These are phyloP conservation scores for Euphorbia lathyris DNA, from an alignment of 345 rosid genomes.

Conservation along the genomic window DNA sequence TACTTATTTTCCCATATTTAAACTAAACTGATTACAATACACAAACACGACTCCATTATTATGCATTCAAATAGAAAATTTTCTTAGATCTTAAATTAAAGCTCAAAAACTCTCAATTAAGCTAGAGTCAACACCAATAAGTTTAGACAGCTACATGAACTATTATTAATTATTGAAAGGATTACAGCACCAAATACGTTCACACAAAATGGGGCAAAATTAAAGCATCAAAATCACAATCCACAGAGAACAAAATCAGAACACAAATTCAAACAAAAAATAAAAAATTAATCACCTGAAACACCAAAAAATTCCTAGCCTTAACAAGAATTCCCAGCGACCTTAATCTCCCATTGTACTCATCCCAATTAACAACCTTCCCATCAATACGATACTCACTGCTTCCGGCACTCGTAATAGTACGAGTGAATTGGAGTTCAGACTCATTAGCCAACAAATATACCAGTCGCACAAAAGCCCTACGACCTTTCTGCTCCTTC, in stretches of 20 bases:
- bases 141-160: neutral
- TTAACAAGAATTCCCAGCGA: constrained; percentile 90
- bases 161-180: too few species aligned
- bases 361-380: constrained; percentile 80
- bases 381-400: constrained; percentile 87
- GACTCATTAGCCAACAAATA: constrained; percentile 62
- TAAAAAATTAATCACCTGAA: constrained; percentile 56
- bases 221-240: constrained; percentile 1
- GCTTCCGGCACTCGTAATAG: constrained; percentile 67
- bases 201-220: neutral
- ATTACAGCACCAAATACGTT: neutral
- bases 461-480: constrained; percentile 79
- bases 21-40: neutral
- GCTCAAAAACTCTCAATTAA: neutral
- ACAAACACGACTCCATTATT: neutral
- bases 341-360: constrained; percentile 66
- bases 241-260: neutral
- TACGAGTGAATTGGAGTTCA: constrained; percentile 75
- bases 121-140: neutral
- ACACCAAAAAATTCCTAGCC: constrained; percentile 94
- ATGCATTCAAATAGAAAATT: neutral
- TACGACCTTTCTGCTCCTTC: constrained; percentile 83
- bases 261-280: neutral
- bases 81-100: neutral
- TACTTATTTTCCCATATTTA: neutral